These are phyloP conservation scores for Mycena floridula DNA, from an alignment of 768 basidiomycete genomes.

Conservation along the genomic window DNA sequence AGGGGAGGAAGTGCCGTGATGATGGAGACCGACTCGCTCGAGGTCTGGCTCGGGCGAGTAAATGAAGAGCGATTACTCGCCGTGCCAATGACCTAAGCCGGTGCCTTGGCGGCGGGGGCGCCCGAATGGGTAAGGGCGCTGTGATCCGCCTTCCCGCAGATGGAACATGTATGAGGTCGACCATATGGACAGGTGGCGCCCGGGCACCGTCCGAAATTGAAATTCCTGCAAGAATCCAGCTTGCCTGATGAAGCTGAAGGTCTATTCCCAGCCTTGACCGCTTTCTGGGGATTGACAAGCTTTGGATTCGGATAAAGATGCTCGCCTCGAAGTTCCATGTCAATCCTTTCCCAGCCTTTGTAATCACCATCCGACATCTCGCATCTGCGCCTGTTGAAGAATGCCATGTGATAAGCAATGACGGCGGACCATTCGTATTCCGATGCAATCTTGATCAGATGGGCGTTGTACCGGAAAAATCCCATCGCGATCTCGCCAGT, in stretches of 20 bases:
- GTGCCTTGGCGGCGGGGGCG: neutral
- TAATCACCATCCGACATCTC: neutral
- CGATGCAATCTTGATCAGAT: neutral
- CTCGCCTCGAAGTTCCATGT: neutral
- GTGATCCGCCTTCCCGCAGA: constrained; percentile 1
- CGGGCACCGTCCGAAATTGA: too few relatives aligned
- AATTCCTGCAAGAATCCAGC: too few relatives aligned
- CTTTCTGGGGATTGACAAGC: too few relatives aligned
- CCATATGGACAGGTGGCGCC: too few relatives aligned
- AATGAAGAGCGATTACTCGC: neutral
- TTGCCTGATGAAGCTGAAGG: too few relatives aligned
- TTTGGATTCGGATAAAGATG: too few relatives aligned
- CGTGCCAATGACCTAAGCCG: neutral
- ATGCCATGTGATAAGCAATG: constrained; percentile 3
- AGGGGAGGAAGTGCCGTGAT: neutral
- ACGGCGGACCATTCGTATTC: neutral
- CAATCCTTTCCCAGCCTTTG: neutral
- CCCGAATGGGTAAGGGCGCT: neutral
- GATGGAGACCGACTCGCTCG: neutral
- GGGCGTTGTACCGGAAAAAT: constrained; percentile 1
- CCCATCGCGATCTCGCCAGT: neutral
- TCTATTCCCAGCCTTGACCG: too few relatives aligned
- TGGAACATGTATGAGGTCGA: too few relatives aligned
- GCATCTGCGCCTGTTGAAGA: neutral
- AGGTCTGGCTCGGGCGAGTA: neutral